Evolutionary conservation across 2,329 filamentous ascomycete genomes (phyloP).

Genomic region (Penicillium polonicum): DNA sequence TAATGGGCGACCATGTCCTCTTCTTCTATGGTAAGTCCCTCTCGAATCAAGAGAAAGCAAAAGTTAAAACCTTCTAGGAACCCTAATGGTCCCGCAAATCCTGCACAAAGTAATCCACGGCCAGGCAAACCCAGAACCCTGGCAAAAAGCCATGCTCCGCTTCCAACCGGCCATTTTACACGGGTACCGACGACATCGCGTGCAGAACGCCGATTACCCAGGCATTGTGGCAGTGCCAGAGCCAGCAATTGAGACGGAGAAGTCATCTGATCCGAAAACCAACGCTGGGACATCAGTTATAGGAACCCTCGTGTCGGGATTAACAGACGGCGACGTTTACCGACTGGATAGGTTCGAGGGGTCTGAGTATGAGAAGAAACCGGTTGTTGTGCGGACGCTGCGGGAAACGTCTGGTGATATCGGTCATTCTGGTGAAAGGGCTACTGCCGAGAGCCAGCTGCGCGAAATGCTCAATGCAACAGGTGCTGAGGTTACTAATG

Average conservation of each 20-base stretch:
- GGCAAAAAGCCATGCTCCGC: constrained; percentile 56
- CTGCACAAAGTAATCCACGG: constrained; percentile 83
- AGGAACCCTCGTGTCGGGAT: constrained; percentile 72
- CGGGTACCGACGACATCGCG: constrained; percentile 68
- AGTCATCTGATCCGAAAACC: not conserved
- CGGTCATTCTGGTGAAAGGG: constrained; percentile 14
- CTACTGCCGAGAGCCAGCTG: constrained; percentile 34
- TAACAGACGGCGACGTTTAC: constrained; percentile 73
- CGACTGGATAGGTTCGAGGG: constrained; percentile 84
- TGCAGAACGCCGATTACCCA: constrained; percentile 73
- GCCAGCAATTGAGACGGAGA: not conserved
- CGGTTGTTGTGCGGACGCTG: constrained; percentile 49
- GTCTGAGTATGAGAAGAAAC: constrained; percentile 61
- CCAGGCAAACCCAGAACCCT: constrained; percentile 50
- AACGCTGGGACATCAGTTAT: constrained; percentile 55
- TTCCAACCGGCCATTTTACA: constrained; percentile 75
- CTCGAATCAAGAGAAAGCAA: not conserved
- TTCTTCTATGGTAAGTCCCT: constrained; percentile 61
- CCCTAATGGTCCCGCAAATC: constrained; percentile 79
- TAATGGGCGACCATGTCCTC: constrained; percentile 54
- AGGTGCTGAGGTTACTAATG: constrained; percentile 54
- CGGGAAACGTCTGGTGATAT: constrained; percentile 12
- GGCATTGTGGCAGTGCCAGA: constrained; percentile 57
- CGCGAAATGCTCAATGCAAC: constrained; percentile 46
- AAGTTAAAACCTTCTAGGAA: constrained; percentile 40